phyloP scores from a whole-genome alignment of 1,284 basidiomycete species.

The Neolentinus lepideus region DNA sequence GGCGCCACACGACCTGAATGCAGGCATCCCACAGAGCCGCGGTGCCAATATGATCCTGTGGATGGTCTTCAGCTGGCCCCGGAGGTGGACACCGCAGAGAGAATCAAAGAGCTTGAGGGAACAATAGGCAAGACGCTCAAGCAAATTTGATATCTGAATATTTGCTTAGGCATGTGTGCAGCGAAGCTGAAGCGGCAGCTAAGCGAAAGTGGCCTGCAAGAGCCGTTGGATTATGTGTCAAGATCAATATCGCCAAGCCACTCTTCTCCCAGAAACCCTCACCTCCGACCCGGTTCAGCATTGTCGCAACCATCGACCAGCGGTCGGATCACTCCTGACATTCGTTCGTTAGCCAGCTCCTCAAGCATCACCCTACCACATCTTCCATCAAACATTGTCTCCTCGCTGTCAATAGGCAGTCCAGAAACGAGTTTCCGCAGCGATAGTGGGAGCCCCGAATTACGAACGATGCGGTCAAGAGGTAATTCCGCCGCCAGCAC shows the following conservation, averaged over 20 bases:
- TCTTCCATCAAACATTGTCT: slow-evolving; percentile 37
- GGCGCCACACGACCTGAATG: slow-evolving; percentile 3
- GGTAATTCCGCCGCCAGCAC: slow-evolving; percentile 29
- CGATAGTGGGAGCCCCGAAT: slow-evolving; percentile 44
- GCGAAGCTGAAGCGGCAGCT: slow-evolving; percentile 59
- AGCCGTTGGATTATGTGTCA: slow-evolving; percentile 21
- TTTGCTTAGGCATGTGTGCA: slow-evolving; percentile 17
- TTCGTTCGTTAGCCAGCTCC: neutral
- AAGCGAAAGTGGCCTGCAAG: slow-evolving; percentile 35
- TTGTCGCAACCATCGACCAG: slow-evolving; percentile 9
- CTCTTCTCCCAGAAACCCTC: slow-evolving; percentile 12
- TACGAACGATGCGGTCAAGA: slow-evolving; percentile 21
- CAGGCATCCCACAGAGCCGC: slow-evolving; percentile 74
- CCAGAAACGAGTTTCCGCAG: slow-evolving; percentile 37
- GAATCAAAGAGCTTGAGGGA: slow-evolving; percentile 68
- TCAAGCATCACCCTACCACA: slow-evolving; percentile 37
- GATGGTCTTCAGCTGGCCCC: slow-evolving; percentile 70
- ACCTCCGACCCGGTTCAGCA: slow-evolving; percentile 14
- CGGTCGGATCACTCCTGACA: neutral
- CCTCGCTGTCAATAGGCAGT: slow-evolving; percentile 32
- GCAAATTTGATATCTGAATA: no score
- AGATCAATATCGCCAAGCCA: slow-evolving; percentile 35
- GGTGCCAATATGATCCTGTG: slow-evolving; percentile 77
- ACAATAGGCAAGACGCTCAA: slow-evolving; percentile 51
- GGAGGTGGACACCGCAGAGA: slow-evolving; percentile 67